Evolutionary conservation across 805 yeast species (phyloP).

Genomic region (Zygotorulaspora danielsina): DNA sequence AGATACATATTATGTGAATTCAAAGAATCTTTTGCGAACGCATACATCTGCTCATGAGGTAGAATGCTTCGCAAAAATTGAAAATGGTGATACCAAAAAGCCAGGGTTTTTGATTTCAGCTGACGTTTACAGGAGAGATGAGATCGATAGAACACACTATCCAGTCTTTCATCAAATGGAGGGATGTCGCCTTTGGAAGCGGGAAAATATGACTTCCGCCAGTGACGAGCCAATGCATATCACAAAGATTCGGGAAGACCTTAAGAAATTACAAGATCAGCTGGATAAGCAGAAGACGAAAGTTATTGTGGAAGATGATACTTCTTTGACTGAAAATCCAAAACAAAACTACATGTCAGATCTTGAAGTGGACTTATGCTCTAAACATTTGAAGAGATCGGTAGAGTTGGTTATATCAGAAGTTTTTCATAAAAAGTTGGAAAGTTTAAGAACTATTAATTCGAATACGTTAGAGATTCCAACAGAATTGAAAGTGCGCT

Average conservation of each 20-base stretch:
- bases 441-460: constrained; percentile 40
- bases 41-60: constrained; percentile 97
- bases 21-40: constrained; percentile 69
- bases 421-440: constrained; percentile 53
- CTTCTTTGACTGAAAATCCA: constrained; percentile 60
- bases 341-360: constrained; percentile 74
- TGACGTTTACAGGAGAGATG: constrained; percentile 93
- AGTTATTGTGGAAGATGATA: constrained; percentile 74
- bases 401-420: constrained; percentile 77
- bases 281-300: constrained; percentile 36
- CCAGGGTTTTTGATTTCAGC: constrained; percentile 93
- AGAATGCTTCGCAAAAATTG: constrained; percentile 64
- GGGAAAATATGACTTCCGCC: constrained; percentile 37
- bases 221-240: constrained; percentile 32
- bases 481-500: constrained; percentile 72
- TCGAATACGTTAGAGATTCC: constrained; percentile 52
- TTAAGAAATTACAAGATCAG: constrained; percentile 55
- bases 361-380: constrained; percentile 62
- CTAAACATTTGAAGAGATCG: constrained; percentile 78
- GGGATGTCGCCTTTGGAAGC: constrained; percentile 85
- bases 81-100: constrained; percentile 38
- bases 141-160: constrained; percentile 91
- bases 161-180: constrained; percentile 98
- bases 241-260: constrained; percentile 50
- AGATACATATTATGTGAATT: constrained; percentile 88